Conservation (phyloP, 1,284 basidiomycete species). For the Cutaneotrichosporon cutaneum region DNA sequence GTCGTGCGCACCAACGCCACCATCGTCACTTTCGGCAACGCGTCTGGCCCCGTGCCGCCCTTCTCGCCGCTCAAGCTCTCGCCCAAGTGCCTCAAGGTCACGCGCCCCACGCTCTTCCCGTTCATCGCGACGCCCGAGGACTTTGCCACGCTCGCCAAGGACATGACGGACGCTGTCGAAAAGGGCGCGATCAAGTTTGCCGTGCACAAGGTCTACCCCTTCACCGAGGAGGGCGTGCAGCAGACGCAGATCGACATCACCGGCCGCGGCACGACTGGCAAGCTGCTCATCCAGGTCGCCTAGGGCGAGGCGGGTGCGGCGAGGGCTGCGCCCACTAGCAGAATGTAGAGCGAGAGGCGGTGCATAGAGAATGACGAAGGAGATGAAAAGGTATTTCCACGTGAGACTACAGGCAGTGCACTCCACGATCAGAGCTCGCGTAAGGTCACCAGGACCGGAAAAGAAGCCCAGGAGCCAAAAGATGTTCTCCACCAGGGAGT, state of each 20-base stretch:
- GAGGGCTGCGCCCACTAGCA: background rate
- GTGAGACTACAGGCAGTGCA: too few relatives aligned
- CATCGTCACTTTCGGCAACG: conserved; percentile 86
- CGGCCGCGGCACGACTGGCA: conserved; percentile 76
- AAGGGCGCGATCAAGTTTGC: conserved; percentile 66
- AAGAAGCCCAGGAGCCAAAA: too few relatives aligned
- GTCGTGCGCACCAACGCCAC: conserved; percentile 70
- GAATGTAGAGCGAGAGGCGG: too few relatives aligned
- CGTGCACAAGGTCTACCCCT: conserved; percentile 75
- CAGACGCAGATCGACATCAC: conserved; percentile 77
- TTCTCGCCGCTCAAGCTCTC: conserved; percentile 72
- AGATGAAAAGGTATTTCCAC: too few relatives aligned
- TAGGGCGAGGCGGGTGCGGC: background rate
- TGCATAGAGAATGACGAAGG: too few relatives aligned
- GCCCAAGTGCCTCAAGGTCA: conserved; percentile 77
- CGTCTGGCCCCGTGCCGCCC: conserved; percentile 58
- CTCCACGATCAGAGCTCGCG: too few relatives aligned
- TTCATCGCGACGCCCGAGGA: conserved; percentile 73
- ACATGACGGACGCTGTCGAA: conserved; percentile 66
- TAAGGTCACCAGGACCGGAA: too few relatives aligned
- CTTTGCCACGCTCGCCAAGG: conserved; percentile 63
- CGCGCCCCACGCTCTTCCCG: conserved; percentile 63
- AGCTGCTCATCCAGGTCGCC: conserved; percentile 69
- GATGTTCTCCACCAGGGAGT: too few relatives aligned
- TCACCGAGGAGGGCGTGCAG: conserved; percentile 74